Evolutionary conservation across 306 rosid species (phyloP), one percentile per base, ranked within the genome.

Genomic region (Spatholobus suberectus): DNA sequence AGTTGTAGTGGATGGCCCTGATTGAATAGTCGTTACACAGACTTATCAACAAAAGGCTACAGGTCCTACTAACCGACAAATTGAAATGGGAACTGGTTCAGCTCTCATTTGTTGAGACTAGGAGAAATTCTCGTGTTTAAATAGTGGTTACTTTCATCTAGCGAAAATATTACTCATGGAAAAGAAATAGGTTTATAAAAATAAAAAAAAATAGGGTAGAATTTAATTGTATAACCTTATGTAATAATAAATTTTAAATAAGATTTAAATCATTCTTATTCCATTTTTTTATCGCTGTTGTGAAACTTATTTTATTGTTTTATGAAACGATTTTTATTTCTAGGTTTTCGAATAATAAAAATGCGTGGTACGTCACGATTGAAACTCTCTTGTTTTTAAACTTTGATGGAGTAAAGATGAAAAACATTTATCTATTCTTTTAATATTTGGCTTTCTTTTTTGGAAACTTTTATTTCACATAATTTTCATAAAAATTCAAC

Each of bases 1-100:
- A 29, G 73, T 41, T 59, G 73, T 34, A 14, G 46, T 37, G 69
- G 70, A 74, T 26, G 74, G 73, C 12, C 21, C 17, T 47, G 73
- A 51, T 68, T 7, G 24, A 69, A 69, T 58, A 35, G 18, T 17
- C 9, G 34, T 27, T 13, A 29, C 38, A 11, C 4, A 21, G 44
- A 35, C 27, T 41, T 71, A 29, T 80, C 77, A 26, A 34, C 52
- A 9, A 27, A 14, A 29, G 5, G 18, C 40, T 2, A 6, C 43
- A 51, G 59, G 0, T 13, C 3, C 12, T 32, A 65, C 73, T 68
- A 57, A 3, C 72, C 44, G 44, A 68, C 86, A 67, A 18, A 72
- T 72, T 44, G 3, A 18, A 21, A 20, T 46, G 26, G 11, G 46
- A 11, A 40, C 23, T 7, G 10, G 52, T 62, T 32, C 2, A 7